Evolutionary conservation across 2,329 filamentous ascomycete genomes (phyloP), one percentile per base, ranked within the genome.

Genomic region (Fusarium citri): DNA sequence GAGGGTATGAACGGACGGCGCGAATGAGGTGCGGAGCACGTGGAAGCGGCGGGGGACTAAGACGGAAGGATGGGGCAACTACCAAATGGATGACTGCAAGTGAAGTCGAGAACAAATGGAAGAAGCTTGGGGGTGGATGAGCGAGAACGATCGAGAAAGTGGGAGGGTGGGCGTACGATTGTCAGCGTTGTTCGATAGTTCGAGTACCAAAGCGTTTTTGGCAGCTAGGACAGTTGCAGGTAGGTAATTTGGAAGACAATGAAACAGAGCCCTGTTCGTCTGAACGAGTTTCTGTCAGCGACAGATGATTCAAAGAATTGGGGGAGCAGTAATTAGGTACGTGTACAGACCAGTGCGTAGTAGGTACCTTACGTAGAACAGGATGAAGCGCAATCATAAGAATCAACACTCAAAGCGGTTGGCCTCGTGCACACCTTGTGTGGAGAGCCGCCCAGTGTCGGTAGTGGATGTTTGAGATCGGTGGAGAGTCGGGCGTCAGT

Each of bases 11-110:
- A 66, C 59, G 64, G 64, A 53, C 53, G 49, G 55, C 58, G 54
- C 61, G 59, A 66, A 62, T 67, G 59, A 65, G 66, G 68, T 66
- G 72, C 64, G 70, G 64, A 73, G 59, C 67, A 69, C 66, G 67
- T 73, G 71, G 71, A 65, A 64, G 60, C 42, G 41, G 64, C 69
- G 68, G 68, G 66, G 42, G 47, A 30, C 61, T 55, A 67, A 66
- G 51, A 47, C 31, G 51, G 51, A 51, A 62, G 51, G 53, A 69
- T 68, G 62, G 67, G 59, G 59, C 57, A 67, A 48, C 30, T 50
- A 45, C 50, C 59, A 51, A 60, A 59, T 46, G 55, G 46, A 23
- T 50, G 56, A 69, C 55, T 69, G 40, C 37, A 25, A 58, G 40
- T 46, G 22, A 64, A 70, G 67, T 71, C 63, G 67, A 71, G 63